Percentiles rank a stretch among this genome's conserved stretches.
phyloP scores from a whole-genome alignment of 768 basidiomycete genomes.

The Auricularia auricula-judae region DNA sequence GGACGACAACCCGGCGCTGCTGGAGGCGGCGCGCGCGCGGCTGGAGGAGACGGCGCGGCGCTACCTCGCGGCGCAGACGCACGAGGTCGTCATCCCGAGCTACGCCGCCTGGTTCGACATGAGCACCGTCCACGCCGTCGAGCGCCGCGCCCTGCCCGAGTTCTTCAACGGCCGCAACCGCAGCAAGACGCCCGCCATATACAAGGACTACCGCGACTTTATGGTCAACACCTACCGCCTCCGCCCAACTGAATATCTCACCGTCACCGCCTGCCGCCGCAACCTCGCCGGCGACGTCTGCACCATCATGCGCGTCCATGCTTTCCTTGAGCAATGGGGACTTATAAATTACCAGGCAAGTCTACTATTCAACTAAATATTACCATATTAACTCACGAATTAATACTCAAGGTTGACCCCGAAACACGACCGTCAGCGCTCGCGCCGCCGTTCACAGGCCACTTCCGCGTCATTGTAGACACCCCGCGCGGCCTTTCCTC shows the following conservation, averaged over 20 bases:
- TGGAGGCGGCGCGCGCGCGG: slow-evolving; percentile 66
- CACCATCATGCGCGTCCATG: slow-evolving; percentile 97
- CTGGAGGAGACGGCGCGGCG: slow-evolving; percentile 83
- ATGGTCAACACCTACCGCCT: slow-evolving; percentile 98
- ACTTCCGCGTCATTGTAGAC: slow-evolving; percentile 95
- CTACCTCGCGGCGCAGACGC: slow-evolving; percentile 94
- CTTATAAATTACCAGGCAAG: slow-evolving; percentile 93
- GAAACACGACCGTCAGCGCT: slow-evolving; percentile 89
- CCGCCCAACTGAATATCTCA: slow-evolving; percentile 89
- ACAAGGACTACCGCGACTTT: slow-evolving; percentile 99
- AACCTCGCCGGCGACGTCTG: slow-evolving; percentile 98
- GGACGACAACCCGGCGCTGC: slow-evolving; percentile 64
- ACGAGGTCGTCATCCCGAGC: slow-evolving; percentile 93
- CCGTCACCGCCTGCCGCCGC: slow-evolving; percentile 90
- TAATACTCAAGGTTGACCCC: slow-evolving; percentile 70
- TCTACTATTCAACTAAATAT: too few relatives aligned
- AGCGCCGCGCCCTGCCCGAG: slow-evolving; percentile 86
- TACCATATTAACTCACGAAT: too few relatives aligned
- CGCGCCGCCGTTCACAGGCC: slow-evolving; percentile 95
- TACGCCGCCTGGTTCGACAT: slow-evolving; percentile 99
- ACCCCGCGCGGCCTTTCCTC: slow-evolving; percentile 94
- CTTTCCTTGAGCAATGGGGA: slow-evolving; percentile 98
- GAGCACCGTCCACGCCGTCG: slow-evolving; percentile 84
- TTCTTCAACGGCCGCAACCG: slow-evolving; percentile 96
- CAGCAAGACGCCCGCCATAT: slow-evolving; percentile 91